A percentile compares a stretch with the other conserved stretches of the same genome.
Evolutionary conservation across 2,329 filamentous ascomycete species (phyloP).

Genomic region (Polychaeton citri): DNA sequence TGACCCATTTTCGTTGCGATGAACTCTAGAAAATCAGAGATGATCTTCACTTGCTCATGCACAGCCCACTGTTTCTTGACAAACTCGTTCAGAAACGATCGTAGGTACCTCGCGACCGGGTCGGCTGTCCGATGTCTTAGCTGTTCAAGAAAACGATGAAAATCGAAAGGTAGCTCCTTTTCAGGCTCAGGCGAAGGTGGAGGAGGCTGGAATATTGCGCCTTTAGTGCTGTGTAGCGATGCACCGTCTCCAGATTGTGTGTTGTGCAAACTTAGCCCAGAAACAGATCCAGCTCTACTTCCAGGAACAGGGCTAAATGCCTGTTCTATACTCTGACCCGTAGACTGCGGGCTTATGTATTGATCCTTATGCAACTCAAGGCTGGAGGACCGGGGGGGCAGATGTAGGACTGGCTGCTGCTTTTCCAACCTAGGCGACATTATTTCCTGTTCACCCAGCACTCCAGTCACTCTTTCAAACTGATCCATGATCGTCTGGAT

Average conservation of each 20-base stretch:
- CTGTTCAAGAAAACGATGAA: constrained; percentile 92
- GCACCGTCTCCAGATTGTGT: constrained; percentile 14
- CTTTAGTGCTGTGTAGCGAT: constrained; percentile 18
- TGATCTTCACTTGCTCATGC: constrained; percentile 98
- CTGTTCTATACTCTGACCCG: neutral
- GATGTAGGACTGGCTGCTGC: constrained; percentile 64
- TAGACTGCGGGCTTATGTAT: constrained; percentile 9
- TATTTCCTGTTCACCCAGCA: constrained; percentile 53
- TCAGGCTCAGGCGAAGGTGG: constrained; percentile 48
- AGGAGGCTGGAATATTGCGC: constrained; percentile 43
- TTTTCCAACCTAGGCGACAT: constrained; percentile 83
- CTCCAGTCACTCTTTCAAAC: constrained; percentile 64
- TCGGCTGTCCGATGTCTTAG: constrained; percentile 94
- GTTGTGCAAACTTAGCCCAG: constrained; percentile 10
- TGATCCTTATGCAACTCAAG: constrained; percentile 46
- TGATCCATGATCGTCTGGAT: constrained; percentile 98
- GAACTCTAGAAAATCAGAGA: constrained; percentile 88
- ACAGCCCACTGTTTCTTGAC: constrained; percentile 99
- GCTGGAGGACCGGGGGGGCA: constrained; percentile 74
- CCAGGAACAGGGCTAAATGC: neutral
- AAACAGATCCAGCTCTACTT: constrained; percentile 13
- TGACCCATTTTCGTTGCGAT: constrained; percentile 97
- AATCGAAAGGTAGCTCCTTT: constrained; percentile 82
- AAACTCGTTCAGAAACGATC: constrained; percentile 90
- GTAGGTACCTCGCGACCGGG: constrained; percentile 86